A percentile compares a stretch with the other conserved stretches of the same genome.
phyloP scores from a whole-genome alignment of 1,284 basidiomycete species.

The Mixia osmundae region DNA sequence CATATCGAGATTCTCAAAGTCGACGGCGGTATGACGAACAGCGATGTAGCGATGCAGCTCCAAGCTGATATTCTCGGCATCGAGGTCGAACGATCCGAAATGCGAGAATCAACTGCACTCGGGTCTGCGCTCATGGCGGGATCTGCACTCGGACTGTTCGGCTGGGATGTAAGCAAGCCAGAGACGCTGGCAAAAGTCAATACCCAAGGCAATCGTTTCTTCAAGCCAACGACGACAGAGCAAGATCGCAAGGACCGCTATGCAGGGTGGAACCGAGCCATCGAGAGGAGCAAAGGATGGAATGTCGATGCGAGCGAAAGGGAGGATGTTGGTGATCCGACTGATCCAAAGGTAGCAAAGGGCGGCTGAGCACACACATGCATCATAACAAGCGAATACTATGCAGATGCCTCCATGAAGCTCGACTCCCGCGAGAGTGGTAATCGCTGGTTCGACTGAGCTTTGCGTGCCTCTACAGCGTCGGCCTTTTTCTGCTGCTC shows the following conservation, averaged over 20 bases:
- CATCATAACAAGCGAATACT: too few relatives aligned
- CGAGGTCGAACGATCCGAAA: conserved; percentile 69
- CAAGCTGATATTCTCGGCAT: conserved; percentile 85
- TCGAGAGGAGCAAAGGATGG: conserved; percentile 58
- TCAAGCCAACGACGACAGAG: conserved; percentile 37
- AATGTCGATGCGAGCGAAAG: conserved; percentile 12
- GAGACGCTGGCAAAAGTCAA: conserved; percentile 76
- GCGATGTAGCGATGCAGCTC: conserved; percentile 60
- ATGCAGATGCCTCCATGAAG: too few relatives aligned
- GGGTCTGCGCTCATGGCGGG: conserved; percentile 94
- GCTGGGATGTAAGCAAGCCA: conserved; percentile 75
- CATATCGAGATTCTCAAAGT: conserved; percentile 13
- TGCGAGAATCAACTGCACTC: conserved; percentile 93
- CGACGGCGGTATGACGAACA: conserved; percentile 51
- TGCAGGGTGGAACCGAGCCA: conserved; percentile 59
- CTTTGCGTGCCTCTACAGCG: too few relatives aligned
- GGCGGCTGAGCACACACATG: too few relatives aligned
- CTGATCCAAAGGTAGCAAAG: conserved; percentile 1
- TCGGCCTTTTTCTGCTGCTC: too few relatives aligned
- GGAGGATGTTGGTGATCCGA: neutral
- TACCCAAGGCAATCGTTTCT: conserved; percentile 50
- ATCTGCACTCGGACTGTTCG: conserved; percentile 62
- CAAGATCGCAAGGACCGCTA: conserved; percentile 38
- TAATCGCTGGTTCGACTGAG: too few relatives aligned
- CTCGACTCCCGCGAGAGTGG: too few relatives aligned